Percentiles rank a stretch among this genome's conserved stretches.
Evolutionary conservation across 805 yeast genomes (phyloP).

Genomic region (Myxozyma monticola): DNA sequence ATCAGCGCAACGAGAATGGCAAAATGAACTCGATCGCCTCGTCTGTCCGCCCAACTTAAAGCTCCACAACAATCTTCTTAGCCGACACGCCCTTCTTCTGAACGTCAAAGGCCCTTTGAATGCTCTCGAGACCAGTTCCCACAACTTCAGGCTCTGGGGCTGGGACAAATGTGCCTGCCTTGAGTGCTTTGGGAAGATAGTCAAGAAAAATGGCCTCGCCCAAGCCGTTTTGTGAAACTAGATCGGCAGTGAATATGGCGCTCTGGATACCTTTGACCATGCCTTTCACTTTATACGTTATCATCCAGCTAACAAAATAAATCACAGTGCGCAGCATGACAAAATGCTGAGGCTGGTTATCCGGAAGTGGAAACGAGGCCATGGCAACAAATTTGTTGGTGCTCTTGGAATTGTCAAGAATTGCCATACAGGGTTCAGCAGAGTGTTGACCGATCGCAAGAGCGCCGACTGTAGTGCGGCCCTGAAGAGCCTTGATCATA

Average conservation of each 20-base stretch:
- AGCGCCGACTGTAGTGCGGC: constrained; percentile 5
- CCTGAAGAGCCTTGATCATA: not conserved
- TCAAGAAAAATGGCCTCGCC: constrained; percentile 1
- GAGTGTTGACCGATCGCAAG: not conserved
- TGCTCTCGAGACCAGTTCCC: constrained; percentile 32
- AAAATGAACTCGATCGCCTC: too few species aligned
- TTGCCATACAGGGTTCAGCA: not conserved
- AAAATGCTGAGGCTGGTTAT: too few species aligned
- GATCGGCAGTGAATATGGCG: too few species aligned
- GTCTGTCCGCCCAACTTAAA: not conserved
- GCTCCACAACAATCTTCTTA: constrained; percentile 35
- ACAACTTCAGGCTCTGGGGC: constrained; percentile 27
- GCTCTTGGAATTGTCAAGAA: too few species aligned
- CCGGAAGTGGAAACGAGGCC: too few species aligned
- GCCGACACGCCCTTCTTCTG: constrained; percentile 33
- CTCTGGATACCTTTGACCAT: too few species aligned
- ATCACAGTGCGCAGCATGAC: too few species aligned
- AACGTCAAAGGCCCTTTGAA: constrained; percentile 30
- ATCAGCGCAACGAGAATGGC: not conserved
- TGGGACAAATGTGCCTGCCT: constrained; percentile 3
- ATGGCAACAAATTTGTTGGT: too few species aligned
- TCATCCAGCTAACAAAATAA: too few species aligned
- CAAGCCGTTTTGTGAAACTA: too few species aligned
- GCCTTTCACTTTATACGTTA: too few species aligned
- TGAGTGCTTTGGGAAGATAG: constrained; percentile 8